Evolutionary conservation across 2,329 filamentous ascomycete genomes (phyloP), one percentile per base, ranked within the genome.

Genomic region (Davidsoniella eucalypti): DNA sequence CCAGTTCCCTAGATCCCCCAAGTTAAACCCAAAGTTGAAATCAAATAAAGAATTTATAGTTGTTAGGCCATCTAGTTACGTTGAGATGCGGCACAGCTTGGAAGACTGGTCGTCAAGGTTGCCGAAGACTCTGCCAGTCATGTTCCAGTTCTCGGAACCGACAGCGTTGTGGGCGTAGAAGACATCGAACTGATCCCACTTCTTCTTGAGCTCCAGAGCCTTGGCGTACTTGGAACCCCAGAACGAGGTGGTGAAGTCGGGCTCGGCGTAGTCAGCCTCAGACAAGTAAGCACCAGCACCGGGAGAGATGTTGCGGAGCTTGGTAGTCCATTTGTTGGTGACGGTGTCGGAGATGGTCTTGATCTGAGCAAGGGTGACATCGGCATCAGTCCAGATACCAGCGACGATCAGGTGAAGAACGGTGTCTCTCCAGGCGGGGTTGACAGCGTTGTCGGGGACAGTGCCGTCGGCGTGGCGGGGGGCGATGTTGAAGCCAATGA

Each of bases 131-230:
- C 59, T 59, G 8, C 56, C 56, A 21, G 54, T 50, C 5, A 67
- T 65, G 17, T 59, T 58, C 72, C 72, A 76, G 4, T 58, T 61
- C 47, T 75, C 70, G 52, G 69, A 73, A 0, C 72, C 73, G 18
- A 77, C 72, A 9, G 61, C 69, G 2, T 63, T 64, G 2, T 61
- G 61, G n/a, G 68, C 69, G 50, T 73, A 71, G 42, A 71, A 75
- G 12, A 76, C 50, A 2, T 60, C 59, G 18, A 61, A 54, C 0
- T 68, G 63, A 58, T 75, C 75, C 57, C 66, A 70, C 40, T 60
- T 64, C 46, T 64, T 57, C 65, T 78, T 78, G 16, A 77, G 63
- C 3, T 48, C 33, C 18, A 64, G 53, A 41, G 73, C 56, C 39
- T 55, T 58, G 4, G 55, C 56, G 54, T 73, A 74, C 45, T 71